These are phyloP conservation scores for Wickerhamomyces bovis DNA, from an alignment of 805 yeast genomes.

Conservation along the genomic window DNA sequence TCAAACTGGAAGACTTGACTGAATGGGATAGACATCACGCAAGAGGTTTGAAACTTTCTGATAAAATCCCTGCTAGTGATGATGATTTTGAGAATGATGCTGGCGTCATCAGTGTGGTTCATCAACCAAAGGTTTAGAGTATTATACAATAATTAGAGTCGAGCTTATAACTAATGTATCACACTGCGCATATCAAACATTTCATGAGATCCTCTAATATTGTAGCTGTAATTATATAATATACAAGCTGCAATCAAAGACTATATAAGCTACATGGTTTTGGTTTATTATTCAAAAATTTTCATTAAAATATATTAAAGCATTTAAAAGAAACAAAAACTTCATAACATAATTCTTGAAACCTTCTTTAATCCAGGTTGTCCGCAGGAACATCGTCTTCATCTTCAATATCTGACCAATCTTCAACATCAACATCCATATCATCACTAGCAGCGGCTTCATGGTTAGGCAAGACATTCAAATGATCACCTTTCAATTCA, in stretches of 20 bases:
- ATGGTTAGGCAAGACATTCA: slow-evolving; percentile 84
- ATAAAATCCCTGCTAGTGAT: background rate
- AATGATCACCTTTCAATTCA: slow-evolving; percentile 46
- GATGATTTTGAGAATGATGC: background rate
- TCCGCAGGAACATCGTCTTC: slow-evolving; percentile 38
- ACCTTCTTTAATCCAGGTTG: slow-evolving; percentile 4
- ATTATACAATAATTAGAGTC: too few species aligned
- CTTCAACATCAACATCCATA: slow-evolving; percentile 52
- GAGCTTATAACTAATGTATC: too few species aligned
- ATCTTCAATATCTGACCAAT: slow-evolving; percentile 54
- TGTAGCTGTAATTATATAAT: too few species aligned
- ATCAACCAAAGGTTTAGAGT: background rate
- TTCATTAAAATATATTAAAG: too few species aligned
- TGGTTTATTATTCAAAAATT: too few species aligned
- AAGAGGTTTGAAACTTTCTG: background rate
- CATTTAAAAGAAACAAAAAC: background rate
- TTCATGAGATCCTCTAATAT: too few species aligned
- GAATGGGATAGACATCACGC: slow-evolving; percentile 11
- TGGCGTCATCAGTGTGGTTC: background rate
- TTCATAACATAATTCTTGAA: background rate
- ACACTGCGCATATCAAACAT: too few species aligned
- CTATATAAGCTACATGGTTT: background rate
- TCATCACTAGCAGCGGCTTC: slow-evolving; percentile 42
- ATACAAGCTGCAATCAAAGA: too few species aligned
- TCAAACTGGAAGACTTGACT: slow-evolving; percentile 18